A percentile compares a stretch with the other conserved stretches of the same genome.
These are phyloP conservation scores for Cryptococcus deneoformans DNA, from an alignment of 1,284 basidiomycete genomes.

Conservation along the genomic window DNA sequence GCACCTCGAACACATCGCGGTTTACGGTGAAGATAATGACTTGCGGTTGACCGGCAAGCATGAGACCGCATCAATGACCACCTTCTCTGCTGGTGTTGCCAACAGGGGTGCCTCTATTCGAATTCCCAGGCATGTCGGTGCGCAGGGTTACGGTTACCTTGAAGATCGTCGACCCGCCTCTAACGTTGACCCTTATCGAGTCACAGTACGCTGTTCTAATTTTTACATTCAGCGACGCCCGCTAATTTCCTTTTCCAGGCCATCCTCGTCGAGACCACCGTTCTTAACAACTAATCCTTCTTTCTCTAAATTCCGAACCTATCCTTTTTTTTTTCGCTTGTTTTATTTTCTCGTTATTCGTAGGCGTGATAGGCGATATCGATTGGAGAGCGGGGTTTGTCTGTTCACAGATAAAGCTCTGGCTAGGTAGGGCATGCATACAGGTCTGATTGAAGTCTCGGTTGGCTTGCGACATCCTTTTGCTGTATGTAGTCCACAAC, in stretches of 20 bases:
- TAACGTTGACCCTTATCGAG: conserved; percentile 92
- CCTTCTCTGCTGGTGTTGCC: conserved; percentile 93
- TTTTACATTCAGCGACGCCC: neutral
- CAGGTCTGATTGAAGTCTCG: neutral
- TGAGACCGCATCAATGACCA: conserved; percentile 94
- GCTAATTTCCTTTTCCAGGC: conserved; percentile 23
- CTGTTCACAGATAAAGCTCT: neutral
- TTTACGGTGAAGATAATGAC: conserved; percentile 97
- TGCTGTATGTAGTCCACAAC: too few relatives aligned
- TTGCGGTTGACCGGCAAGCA: conserved; percentile 84
- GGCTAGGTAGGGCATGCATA: neutral
- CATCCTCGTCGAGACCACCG: conserved; percentile 91
- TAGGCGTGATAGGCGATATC: neutral
- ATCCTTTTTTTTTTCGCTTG: neutral
- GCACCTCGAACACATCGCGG: conserved; percentile 89
- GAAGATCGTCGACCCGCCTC: conserved; percentile 96
- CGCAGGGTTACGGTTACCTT: conserved; percentile 92
- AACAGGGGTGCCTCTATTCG: conserved; percentile 90
- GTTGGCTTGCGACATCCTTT: too few relatives aligned
- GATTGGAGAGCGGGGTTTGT: neutral
- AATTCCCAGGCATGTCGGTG: conserved; percentile 86
- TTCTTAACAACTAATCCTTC: conserved; percentile 36
- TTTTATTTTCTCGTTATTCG: neutral
- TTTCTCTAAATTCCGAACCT: neutral
- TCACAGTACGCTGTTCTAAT: conserved; percentile 49